Evolutionary conservation across 768 basidiomycete genomes (phyloP).

Genomic region (Hydnomerulius pinastri): DNA sequence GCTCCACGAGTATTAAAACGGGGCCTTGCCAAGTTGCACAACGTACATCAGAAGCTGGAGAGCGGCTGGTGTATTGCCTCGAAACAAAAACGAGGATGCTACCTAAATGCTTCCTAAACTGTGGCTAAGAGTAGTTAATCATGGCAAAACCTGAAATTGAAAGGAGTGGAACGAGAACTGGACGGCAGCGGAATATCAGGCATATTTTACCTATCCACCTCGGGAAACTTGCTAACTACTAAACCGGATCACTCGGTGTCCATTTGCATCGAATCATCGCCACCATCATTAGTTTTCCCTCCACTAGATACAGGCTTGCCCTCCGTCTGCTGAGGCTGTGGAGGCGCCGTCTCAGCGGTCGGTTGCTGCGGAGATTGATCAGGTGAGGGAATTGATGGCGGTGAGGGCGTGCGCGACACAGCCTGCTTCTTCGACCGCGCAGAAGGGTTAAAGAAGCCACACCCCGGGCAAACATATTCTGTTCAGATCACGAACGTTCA

Average conservation of each 20-base stretch:
- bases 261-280: constrained; percentile 10
- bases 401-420: constrained; percentile 27
- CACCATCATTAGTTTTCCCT: background rate
- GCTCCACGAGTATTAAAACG: background rate
- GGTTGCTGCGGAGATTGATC: constrained; percentile 7
- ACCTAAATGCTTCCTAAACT: background rate
- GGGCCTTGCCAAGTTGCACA: too few relatives aligned
- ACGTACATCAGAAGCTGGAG: background rate
- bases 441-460: constrained; percentile 76
- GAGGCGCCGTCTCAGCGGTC: background rate
- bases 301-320: background rate
- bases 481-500: constrained; percentile 4
- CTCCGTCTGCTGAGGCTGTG: constrained; percentile 1
- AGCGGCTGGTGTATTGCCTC: background rate
- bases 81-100: background rate
- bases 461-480: constrained; percentile 90
- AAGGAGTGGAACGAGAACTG: background rate
- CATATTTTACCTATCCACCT: background rate
- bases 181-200: background rate
- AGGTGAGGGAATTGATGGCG: constrained; percentile 9
- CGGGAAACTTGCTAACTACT: background rate
- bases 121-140: constrained; percentile 4
- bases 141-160: background rate
- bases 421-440: constrained; percentile 33
- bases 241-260: constrained; percentile 14